phyloP scores from a whole-genome alignment of 352 stramenopile genomes.

The Globisporangium orthogonon region DNA sequence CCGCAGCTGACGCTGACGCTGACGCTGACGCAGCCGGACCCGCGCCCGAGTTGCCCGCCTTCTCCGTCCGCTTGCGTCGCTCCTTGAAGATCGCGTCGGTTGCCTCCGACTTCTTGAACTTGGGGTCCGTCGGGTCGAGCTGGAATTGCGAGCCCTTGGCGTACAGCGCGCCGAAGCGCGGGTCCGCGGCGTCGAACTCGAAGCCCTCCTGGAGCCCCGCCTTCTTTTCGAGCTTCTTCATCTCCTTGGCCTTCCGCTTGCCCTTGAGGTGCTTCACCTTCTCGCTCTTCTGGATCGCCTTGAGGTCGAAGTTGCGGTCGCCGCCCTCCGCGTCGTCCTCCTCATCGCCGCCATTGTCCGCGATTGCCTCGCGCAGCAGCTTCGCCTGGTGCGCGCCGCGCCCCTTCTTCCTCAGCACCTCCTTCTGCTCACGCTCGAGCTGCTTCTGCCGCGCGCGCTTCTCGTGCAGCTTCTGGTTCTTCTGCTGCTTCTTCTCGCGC shows the following conservation, averaged over 20 bases:
- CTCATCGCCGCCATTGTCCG: constrained; percentile 24
- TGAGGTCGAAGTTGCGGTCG: constrained; percentile 86
- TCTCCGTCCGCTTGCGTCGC: constrained; percentile 60
- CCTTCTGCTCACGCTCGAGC: constrained; percentile 53
- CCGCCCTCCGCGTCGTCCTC: constrained; percentile 30
- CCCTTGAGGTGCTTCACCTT: constrained; percentile 73
- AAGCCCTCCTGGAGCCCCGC: constrained; percentile 70
- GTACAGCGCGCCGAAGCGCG: constrained; percentile 73
- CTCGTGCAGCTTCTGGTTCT: constrained; percentile 80
- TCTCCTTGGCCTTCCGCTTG: constrained; percentile 72
- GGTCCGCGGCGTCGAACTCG: constrained; percentile 63
- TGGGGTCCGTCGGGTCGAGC: constrained; percentile 76
- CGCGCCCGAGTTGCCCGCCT: constrained; percentile 8
- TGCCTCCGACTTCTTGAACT: constrained; percentile 80
- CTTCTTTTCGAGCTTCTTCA: constrained; percentile 63
- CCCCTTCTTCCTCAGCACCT: constrained; percentile 61
- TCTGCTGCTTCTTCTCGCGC: constrained; percentile 82
- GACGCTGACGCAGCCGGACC: background rate
- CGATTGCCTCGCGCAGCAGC: constrained; percentile 55
- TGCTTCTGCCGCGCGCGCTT: constrained; percentile 63
- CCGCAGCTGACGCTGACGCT: background rate
- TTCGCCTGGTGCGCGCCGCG: constrained; percentile 35
- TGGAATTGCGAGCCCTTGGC: constrained; percentile 73
- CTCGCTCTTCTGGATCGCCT: constrained; percentile 65
- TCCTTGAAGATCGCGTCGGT: constrained; percentile 77